Evolutionary conservation across 495 filamentous ascomycete genomes (phyloP).

Genomic region (Penicillium longicatenatum): DNA sequence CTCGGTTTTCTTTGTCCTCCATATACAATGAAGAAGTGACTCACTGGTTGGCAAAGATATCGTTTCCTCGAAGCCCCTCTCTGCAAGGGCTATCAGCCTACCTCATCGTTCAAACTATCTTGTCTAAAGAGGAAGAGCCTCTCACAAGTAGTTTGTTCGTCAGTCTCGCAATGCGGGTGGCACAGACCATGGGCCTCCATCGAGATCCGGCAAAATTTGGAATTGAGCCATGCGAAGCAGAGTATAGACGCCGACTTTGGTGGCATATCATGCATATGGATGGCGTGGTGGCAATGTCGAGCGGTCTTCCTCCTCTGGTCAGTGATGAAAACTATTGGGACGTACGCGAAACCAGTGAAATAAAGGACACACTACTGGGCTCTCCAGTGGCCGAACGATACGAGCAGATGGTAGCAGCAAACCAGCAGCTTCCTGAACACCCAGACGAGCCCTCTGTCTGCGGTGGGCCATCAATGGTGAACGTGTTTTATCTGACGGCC

Average conservation of each 20-base stretch:
- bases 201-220: slow-evolving; percentile 68
- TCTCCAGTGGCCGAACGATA: slow-evolving; percentile 43
- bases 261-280: slow-evolving; percentile 75
- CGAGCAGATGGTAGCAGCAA: slow-evolving; percentile 31
- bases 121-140: slow-evolving; percentile 51
- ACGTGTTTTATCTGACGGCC: slow-evolving; percentile 49
- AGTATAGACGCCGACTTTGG: slow-evolving; percentile 70
- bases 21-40: slow-evolving; percentile 45
- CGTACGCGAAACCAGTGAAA: slow-evolving; percentile 46
- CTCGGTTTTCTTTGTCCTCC: slow-evolving; percentile 40
- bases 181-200: slow-evolving; percentile 73
- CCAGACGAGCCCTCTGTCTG: slow-evolving; percentile 48
- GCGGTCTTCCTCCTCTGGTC: slow-evolving; percentile 46
- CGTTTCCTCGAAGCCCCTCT: slow-evolving; percentile 50
- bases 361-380: slow-evolving; percentile 48
- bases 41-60: slow-evolving; percentile 45
- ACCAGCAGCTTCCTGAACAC: slow-evolving; percentile 40
- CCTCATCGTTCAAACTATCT: slow-evolving; percentile 48
- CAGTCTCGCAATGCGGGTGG: slow-evolving; percentile 63
- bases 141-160: slow-evolving; percentile 50
- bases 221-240: slow-evolving; percentile 65
- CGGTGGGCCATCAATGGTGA: slow-evolving; percentile 49
- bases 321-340: slow-evolving; percentile 52
- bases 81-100: slow-evolving; percentile 47
- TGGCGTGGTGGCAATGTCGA: slow-evolving; percentile 51